These are phyloP conservation scores for Phialophora tarda DNA, from an alignment of 2,329 filamentous ascomycete genomes.

Conservation along the genomic window DNA sequence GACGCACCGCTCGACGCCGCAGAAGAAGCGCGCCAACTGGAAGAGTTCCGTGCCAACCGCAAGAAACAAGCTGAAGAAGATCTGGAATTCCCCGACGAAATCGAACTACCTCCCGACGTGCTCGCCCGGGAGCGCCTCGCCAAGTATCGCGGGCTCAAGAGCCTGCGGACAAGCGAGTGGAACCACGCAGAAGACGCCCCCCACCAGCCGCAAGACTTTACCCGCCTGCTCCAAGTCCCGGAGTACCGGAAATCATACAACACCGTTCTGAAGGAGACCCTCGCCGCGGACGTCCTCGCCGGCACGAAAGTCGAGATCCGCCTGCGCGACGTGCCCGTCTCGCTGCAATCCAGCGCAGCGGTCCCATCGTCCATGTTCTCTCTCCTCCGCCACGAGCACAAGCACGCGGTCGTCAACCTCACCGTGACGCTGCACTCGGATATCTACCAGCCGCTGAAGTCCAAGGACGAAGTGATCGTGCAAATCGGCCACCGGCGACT, in stretches of 20 bases:
- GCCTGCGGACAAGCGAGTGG: conserved; percentile 84
- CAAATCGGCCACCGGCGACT: conserved; percentile 90
- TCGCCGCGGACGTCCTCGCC: conserved; percentile 83
- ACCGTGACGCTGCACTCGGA: conserved; percentile 85
- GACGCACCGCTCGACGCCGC: conserved; percentile 53
- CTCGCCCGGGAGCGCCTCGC: conserved; percentile 82
- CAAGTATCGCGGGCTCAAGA: conserved; percentile 90
- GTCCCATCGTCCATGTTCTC: conserved; percentile 79
- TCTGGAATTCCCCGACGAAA: conserved; percentile 94
- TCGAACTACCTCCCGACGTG: conserved; percentile 88
- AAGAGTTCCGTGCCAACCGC: conserved; percentile 72
- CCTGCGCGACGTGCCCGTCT: conserved; percentile 65
- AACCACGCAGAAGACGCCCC: conserved; percentile 84
- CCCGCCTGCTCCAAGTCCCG: conserved; percentile 80
- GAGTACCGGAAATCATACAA: conserved; percentile 87
- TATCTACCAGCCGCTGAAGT: conserved; percentile 75
- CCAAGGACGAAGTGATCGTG: conserved; percentile 89
- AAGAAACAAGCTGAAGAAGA: conserved; percentile 86
- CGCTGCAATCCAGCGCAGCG: conserved; percentile 56
- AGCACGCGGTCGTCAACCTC: conserved; percentile 86
- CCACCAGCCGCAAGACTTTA: conserved; percentile 89
- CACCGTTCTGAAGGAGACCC: conserved; percentile 76
- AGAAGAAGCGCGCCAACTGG: conserved; percentile 82
- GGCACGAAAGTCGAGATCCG: conserved; percentile 84
- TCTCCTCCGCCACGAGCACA: conserved; percentile 91